Base-by-base conservation (phyloP, 2,329 filamentous ascomycete genomes). In the Alternaria triticimaculans region DNA sequence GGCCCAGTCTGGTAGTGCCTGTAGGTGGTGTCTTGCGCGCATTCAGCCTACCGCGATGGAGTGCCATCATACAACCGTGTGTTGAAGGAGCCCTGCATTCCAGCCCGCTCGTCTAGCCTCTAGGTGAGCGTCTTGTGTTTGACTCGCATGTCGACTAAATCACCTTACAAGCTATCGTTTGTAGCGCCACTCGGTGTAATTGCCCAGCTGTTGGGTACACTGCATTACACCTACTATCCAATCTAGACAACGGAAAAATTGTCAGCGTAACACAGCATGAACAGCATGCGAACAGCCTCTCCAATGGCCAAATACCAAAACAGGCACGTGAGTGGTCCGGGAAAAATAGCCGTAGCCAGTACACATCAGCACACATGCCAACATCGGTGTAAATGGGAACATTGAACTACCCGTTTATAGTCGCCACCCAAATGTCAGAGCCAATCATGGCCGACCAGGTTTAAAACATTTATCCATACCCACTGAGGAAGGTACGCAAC, bases 261-360 rank as follows among this genome's bases (percentile, higher is more conserved):
- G 61, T 57, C 59, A 59, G 58, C 33, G 53, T 67, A 11, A 37
- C 59, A 64, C 67, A 43, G 23, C 62, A 64, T 64, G 55, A 46
- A 58, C 58, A 57, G 5, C n/a, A 67, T 64, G 67, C 64, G 53
- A 67, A 64, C 60, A 26, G 51, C 54, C 18, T 49, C 54, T 56
- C 46, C 55, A 44, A 58, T 44, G 28, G 11, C 43, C 28, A 57
- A 18, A n/a, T 8, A n/a, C 14, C 4, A 55, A 26, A 21, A 21
- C 7, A 46, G 43, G 11, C 49, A n/a, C 11, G 20, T 21, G 26
- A 33, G 25, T 41, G 37, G 26, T 55, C 49, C 48, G 50, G 61
- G 45, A 21, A 30, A 30, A 33, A 44, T 12, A 48, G 41, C 55
- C 55, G 43, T 15, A 41, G 18, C 26, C 25, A 43, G 37, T 60